These are phyloP conservation scores for Meyerozyma smithsonii DNA, from an alignment of 1,139 yeast genomes.

Conservation along the genomic window DNA sequence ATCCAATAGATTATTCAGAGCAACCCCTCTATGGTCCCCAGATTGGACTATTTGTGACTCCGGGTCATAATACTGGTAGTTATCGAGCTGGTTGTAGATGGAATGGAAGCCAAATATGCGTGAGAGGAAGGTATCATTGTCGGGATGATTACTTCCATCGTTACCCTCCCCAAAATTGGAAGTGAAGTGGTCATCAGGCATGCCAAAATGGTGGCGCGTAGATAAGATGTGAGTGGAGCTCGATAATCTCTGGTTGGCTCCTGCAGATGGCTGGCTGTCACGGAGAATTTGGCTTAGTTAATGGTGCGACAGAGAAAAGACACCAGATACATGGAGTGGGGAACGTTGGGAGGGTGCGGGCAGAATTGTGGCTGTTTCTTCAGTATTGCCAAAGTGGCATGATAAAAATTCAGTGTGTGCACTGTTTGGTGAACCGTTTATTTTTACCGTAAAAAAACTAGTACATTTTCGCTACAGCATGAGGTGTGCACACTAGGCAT, in stretches of 20 bases:
- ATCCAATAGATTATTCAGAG: not conserved
- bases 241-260: no score
- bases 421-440: no score
- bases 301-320: no score
- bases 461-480: no score
- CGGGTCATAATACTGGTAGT: constrained; percentile 37
- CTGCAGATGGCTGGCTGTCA: not conserved
- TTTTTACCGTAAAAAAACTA: no score
- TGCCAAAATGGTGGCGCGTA: not conserved
- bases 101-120: constrained; percentile 55
- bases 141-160: constrained; percentile 4
- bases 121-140: constrained; percentile 50
- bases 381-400: no score
- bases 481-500: no score
- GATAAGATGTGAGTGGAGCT: not conserved
- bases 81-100: constrained; percentile 39
- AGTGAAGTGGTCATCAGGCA: not conserved
- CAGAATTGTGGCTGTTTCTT: no score
- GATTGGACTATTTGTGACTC: constrained; percentile 19
- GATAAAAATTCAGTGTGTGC: no score
- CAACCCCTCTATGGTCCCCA: constrained; percentile 2
- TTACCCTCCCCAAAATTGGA: not conserved
- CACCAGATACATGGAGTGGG: no score
- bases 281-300: no score
- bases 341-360: no score